phyloP scores from a whole-genome alignment of 805 yeast genomes.

The Candida ipomoeae region DNA sequence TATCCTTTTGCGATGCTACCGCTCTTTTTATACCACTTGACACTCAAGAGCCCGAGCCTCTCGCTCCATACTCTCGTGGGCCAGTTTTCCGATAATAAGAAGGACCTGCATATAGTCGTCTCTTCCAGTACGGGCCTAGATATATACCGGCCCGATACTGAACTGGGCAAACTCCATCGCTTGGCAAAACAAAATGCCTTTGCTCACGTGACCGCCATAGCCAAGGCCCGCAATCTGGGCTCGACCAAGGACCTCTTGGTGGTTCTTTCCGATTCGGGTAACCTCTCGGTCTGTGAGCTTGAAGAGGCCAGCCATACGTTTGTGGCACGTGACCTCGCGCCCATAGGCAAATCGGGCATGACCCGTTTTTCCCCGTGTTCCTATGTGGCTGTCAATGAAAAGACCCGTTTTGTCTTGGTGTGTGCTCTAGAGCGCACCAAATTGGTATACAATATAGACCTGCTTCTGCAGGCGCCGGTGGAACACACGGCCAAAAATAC shows the following conservation, averaged over 20 bases:
- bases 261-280: conserved; percentile 78
- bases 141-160: conserved; percentile 48
- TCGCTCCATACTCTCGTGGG: conserved; percentile 60
- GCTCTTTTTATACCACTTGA: conserved; percentile 60
- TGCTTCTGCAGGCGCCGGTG: conserved; percentile 54
- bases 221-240: conserved; percentile 51
- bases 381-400: conserved; percentile 64
- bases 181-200: conserved; percentile 46
- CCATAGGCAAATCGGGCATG: conserved; percentile 70
- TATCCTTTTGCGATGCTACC: conserved; percentile 6
- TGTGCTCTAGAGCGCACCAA: conserved; percentile 73
- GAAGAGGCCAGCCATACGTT: conserved; percentile 37
- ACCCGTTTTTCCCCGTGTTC: conserved; percentile 75
- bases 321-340: conserved; percentile 53
- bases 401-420: conserved; percentile 63
- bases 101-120: conserved; percentile 58
- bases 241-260: conserved; percentile 54
- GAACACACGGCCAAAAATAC: conserved; percentile 53
- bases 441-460: conserved; percentile 59
- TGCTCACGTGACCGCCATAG: conserved; percentile 54
- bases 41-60: conserved; percentile 59
- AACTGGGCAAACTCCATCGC: conserved; percentile 51
- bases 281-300: conserved; percentile 51
- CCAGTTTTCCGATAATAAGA: conserved; percentile 50
- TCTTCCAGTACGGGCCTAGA: conserved; percentile 55